Evolutionary conservation across 2,329 filamentous ascomycete species (phyloP), one percentile per base, ranked within the genome.

Genomic region (Chaetomium globosum): DNA sequence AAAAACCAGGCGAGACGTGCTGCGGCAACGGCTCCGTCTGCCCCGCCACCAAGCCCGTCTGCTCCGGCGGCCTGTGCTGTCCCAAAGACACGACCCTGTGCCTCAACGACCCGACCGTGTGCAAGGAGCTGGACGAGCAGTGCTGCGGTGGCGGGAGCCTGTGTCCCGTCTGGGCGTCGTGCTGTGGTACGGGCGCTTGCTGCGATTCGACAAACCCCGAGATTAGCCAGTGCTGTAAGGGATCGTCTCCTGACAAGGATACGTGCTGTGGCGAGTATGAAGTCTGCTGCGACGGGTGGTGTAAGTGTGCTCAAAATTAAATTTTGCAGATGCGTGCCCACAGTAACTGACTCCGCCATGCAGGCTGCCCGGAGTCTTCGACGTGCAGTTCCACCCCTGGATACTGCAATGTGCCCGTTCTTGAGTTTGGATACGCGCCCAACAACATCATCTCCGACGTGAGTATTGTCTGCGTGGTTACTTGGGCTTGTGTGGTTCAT

Each of bases 251-350:
- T 31, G 51, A 53, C 28, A 53, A 53, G 51, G 51, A 53, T 53
- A 53, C 51, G 28, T 53, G 51, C 51, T 53, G 51, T 53, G 51
- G 51, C 13, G 13, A 53, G 51, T 33, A 53, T 31, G 51, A 53
- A 53, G 51, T 53, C 51, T 53, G 51, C 28, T 53, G 51, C 16
- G 51, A 53, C 51, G 51, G 51, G 51, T 53, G 51, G 51, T 53
- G 51, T 53, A 53, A 53, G 51, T 53, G 12, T 30, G 21, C 1
- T 23, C 49, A 52, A 30, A 16, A 5, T 28, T 23, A 16, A n/a
- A n/a, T 9, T 23, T 6, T n/a, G 6, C n/a, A 16, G 16, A 36
- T 12, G 10, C 12, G 5, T 19, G 2, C 13, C 12, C 10, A 39
- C 12, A 39, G 13, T 16, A 19, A 12, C 36, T 39, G 12, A 23